Conservation (phyloP, 2,329 filamentous ascomycete species). For the Arthrobotrys sphaeroides region DNA sequence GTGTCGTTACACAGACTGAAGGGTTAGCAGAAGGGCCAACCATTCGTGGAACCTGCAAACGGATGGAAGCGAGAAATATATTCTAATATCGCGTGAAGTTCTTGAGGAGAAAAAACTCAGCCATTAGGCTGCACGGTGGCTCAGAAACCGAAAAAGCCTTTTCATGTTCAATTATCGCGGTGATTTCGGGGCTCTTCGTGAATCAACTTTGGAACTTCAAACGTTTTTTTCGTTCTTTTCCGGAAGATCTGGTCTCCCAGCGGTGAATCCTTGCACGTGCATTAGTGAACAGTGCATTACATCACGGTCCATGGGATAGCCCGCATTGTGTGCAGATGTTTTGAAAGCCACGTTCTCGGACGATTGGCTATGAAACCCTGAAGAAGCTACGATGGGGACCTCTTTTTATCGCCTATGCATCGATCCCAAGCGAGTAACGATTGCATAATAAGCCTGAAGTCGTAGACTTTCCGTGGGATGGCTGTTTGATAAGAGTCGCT, state of each 20-base stretch:
- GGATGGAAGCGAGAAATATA: conserved; percentile 1
- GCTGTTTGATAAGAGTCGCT: conserved; percentile 2
- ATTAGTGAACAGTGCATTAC: conserved; percentile 12
- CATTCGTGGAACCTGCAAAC: not conserved
- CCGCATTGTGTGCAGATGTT: not conserved
- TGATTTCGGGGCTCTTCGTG: not conserved
- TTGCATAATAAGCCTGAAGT: conserved; percentile 29
- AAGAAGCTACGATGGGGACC: not conserved
- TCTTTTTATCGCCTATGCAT: conserved; percentile 8
- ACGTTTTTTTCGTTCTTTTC: not conserved
- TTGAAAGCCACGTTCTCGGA: conserved; percentile 35
- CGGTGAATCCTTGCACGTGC: conserved; percentile 29
- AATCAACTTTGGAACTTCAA: not conserved
- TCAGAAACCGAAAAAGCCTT: too few species aligned
- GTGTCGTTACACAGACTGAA: conserved; percentile 11
- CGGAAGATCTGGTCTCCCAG: not conserved
- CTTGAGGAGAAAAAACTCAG: not conserved
- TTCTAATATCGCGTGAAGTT: not conserved
- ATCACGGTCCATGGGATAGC: conserved; percentile 22
- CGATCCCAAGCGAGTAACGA: conserved; percentile 30
- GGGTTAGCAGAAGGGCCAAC: not conserved
- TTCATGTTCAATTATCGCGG: too few species aligned
- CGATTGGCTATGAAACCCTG: conserved; percentile 39
- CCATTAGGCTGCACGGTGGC: too few species aligned
- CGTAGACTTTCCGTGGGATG: conserved; percentile 16